phyloP scores from a whole-genome alignment of 2,329 filamentous ascomycete species.

The Fusarium sp. region DNA sequence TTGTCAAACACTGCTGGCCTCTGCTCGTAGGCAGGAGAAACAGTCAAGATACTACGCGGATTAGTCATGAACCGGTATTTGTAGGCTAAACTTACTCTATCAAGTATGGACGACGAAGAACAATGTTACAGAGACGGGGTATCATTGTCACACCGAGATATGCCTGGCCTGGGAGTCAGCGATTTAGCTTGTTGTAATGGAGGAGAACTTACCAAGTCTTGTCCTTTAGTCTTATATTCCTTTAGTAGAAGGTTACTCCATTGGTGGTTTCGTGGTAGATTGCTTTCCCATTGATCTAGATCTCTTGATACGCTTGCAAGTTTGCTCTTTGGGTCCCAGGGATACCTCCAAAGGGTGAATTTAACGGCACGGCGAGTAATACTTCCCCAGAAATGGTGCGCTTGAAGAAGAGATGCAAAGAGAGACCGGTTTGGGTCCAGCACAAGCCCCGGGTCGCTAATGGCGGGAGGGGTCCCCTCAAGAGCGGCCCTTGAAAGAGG shows the following conservation, averaged over 20 bases:
- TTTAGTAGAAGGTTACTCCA: slow-evolving; percentile 60
- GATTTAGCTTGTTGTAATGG: background rate
- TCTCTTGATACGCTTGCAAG: slow-evolving; percentile 59
- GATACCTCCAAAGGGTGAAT: slow-evolving; percentile 58
- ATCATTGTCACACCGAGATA: slow-evolving; percentile 69
- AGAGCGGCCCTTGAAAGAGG: slow-evolving; percentile 65
- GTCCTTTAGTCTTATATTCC: slow-evolving; percentile 60
- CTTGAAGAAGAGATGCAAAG: slow-evolving; percentile 68
- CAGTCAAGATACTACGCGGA: slow-evolving; percentile 58
- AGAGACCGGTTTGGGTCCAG: slow-evolving; percentile 61
- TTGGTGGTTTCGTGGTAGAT: slow-evolving; percentile 61
- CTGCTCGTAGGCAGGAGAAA: slow-evolving; percentile 55
- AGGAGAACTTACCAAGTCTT: slow-evolving; percentile 60
- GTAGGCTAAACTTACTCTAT: slow-evolving; percentile 57
- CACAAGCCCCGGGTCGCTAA: slow-evolving; percentile 59
- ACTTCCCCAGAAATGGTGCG: slow-evolving; percentile 66
- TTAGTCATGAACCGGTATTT: slow-evolving; percentile 1
- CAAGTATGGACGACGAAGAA: slow-evolving; percentile 67
- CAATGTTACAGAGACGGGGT: slow-evolving; percentile 67
- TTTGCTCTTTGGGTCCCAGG: slow-evolving; percentile 63
- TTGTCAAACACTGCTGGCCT: slow-evolving; percentile 57
- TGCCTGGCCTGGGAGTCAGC: slow-evolving; percentile 53
- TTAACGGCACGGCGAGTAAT: slow-evolving; percentile 63
- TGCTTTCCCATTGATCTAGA: slow-evolving; percentile 62
- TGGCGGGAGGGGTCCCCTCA: slow-evolving; percentile 64